Base-by-base conservation (phyloP, 768 basidiomycete species). In the Mycena kentingensis region DNA sequence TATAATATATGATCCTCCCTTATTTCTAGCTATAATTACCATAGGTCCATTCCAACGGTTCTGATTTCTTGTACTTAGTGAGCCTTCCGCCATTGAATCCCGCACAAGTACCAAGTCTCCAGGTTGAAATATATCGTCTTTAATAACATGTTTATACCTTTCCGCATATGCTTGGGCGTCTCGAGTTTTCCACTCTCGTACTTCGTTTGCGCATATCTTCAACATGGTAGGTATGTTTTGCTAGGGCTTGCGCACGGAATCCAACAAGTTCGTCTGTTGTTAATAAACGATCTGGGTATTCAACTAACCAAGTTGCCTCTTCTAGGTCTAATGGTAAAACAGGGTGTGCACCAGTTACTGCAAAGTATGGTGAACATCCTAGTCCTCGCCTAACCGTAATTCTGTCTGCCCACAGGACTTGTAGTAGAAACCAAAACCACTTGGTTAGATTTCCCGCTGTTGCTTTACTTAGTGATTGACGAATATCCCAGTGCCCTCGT, bases 301-400 rank as follows among this genome's bases (percentile, higher is more conserved):
- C n/a, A n/a, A n/a, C n/a, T n/a, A n/a, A n/a, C n/a, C n/a, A n/a
- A 3, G 62, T 66, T 0, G 63, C 56, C 41, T 68, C 63, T 10
- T 47, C 49, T 2, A 68, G 27, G n/a, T 69, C 64, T 24, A 61
- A 47, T 0, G 58, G 62, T 0, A 57, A 47, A 3, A 63, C n/a
- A 5, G 62, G 62, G 13, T 62, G 32, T 3, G 55, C 29, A 4
- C 62, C 55, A 8, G 61, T 57, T 3, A 47, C 61, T 38, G 60
- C 49, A 18, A 51, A 50, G 34, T 48, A 62, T 13, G 62, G 51
- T 5, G 54, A 54, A 45, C 46, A 37, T 12, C 61, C 61, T 5
- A 54, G 46, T 1, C 26, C 10, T 11, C 42, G 34, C 6, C 38
- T 22, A 18, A 54, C 46, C 1, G 62, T 57, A 5, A 57, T 45